Base-by-base conservation (phyloP, 192 early-diverging fungal species). In the Backusella mclennaniae region DNA sequence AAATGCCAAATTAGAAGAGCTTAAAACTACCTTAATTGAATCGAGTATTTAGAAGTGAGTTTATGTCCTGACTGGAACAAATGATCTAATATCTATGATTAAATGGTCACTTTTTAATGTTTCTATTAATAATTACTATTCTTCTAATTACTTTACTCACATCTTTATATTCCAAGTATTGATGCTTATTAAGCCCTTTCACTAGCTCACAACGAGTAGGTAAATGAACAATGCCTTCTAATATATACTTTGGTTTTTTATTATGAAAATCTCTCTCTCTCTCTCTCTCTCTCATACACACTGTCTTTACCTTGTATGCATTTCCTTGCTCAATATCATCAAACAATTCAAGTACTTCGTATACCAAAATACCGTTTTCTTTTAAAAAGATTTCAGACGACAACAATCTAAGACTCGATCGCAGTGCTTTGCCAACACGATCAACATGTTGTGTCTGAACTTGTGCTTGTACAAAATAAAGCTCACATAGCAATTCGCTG, bases 191-290 rank as follows among this genome's bases (percentile, higher is more conserved):
- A 3, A 79, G 21, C 8, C 71, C 67, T 38, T 35, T 36, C 15
- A 75, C 33, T 6, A 79, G 23, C 7, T 67, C 67, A 66, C 68
- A 70, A 8, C 78, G 73, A 29, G 78, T 79, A 14, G 73, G n/a
- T 14, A 79, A 12, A 42, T 70, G 56, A 14, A 79, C 68, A 63
- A 69, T 75, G 19, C 73, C 78, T 69, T 79, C 67, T 42, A 79
- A 26, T 36, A 79, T 15, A 74, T 69, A 46, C 67, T 74, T 63
- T 69, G 11, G 26, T 69, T 26, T 38, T 69, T 69, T 69, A 19
- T 39, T 69, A 23, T 39, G 14, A 56, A 35, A 38, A 52, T 23
- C 39, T 49, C 1, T 67, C 12, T 36, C n/a, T 44, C 38, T 11
- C 26, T 29, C 8, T 66, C 35, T 26, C 35, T 15, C 17, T 67